phyloP scores from a whole-genome alignment of 2,329 filamentous ascomycete species.

The Pseudopyrenochaeta lycopersici region DNA sequence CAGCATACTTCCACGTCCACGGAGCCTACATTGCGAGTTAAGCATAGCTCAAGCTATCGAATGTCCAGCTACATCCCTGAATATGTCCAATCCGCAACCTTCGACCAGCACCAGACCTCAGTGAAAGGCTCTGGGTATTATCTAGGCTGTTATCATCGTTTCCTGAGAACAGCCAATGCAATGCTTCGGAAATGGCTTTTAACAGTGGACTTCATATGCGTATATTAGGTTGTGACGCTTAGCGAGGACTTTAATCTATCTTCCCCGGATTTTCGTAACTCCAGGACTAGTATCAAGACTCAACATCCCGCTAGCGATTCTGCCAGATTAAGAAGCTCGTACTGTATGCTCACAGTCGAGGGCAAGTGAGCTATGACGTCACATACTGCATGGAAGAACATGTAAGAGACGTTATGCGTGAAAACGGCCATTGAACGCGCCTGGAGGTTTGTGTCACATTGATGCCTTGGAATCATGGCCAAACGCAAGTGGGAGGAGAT shows the following conservation, averaged over 20 bases:
- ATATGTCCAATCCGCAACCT: conserved; percentile 3
- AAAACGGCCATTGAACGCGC: background rate
- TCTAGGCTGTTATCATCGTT: conserved; percentile 4
- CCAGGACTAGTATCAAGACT: conserved; percentile 4
- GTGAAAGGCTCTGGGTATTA: conserved; percentile 6
- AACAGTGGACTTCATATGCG: conserved; percentile 17
- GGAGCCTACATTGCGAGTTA: background rate
- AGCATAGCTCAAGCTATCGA: conserved; percentile 11
- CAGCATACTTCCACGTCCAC: background rate
- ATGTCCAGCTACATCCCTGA: background rate
- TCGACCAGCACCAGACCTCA: background rate
- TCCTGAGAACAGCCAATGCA: conserved; percentile 1
- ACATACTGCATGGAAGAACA: background rate
- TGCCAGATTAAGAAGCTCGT: conserved; percentile 24
- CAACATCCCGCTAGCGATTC: conserved; percentile 11
- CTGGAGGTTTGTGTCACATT: too few species aligned
- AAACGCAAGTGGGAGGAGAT: too few species aligned
- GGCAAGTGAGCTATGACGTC: conserved; percentile 3
- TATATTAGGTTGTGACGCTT: conserved; percentile 16
- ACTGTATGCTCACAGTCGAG: background rate
- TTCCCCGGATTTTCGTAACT: conserved; percentile 17
- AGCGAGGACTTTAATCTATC: conserved; percentile 21
- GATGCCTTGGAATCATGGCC: too few species aligned
- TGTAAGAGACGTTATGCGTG: too few species aligned
- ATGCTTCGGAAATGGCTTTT: background rate